phyloP scores from a whole-genome alignment of 768 basidiomycete genomes.

The Mycena indigotica region DNA sequence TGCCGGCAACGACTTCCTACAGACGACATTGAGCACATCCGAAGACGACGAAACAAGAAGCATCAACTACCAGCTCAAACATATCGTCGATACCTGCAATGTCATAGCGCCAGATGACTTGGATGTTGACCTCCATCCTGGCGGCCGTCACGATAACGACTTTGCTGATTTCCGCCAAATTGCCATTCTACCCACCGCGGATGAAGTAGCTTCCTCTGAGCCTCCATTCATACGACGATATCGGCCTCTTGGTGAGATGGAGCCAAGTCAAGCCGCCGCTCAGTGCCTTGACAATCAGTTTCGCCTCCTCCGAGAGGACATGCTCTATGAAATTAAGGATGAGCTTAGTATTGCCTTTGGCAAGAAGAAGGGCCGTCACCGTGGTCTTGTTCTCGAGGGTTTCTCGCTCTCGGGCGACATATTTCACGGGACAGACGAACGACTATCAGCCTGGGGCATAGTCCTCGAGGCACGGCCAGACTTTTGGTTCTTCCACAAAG shows the following conservation, averaged over 20 bases:
- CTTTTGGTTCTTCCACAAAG: conserved; percentile 38
- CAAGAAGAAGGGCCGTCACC: conserved; percentile 40
- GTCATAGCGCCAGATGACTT: conserved; percentile 22
- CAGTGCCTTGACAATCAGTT: conserved; percentile 61
- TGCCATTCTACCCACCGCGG: conserved; percentile 63
- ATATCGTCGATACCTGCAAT: conserved; percentile 34
- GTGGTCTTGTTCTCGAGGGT: conserved; percentile 40
- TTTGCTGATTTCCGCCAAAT: conserved; percentile 61
- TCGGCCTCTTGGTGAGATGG: conserved; percentile 45
- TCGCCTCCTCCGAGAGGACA: conserved; percentile 64
- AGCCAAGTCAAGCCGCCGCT: conserved; percentile 44
- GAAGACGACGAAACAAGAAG: not conserved
- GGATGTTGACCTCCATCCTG: conserved; percentile 45
- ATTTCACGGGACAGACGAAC: conserved; percentile 16
- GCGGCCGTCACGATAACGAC: conserved; percentile 74
- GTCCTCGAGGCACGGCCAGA: conserved; percentile 39
- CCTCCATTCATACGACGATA: conserved; percentile 52
- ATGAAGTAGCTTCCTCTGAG: conserved; percentile 51
- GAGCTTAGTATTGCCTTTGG: conserved; percentile 48
- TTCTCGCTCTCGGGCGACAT: conserved; percentile 35
- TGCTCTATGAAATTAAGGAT: conserved; percentile 59
- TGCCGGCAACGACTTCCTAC: conserved; percentile 21
- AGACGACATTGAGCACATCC: not conserved
- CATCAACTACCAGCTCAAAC: conserved; percentile 37
- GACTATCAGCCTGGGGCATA: conserved; percentile 39